A percentile compares a stretch with the other conserved stretches of the same genome.
Evolutionary conservation across 768 basidiomycete species (phyloP).

Genomic region (Rhizopogon vesiculosus): DNA sequence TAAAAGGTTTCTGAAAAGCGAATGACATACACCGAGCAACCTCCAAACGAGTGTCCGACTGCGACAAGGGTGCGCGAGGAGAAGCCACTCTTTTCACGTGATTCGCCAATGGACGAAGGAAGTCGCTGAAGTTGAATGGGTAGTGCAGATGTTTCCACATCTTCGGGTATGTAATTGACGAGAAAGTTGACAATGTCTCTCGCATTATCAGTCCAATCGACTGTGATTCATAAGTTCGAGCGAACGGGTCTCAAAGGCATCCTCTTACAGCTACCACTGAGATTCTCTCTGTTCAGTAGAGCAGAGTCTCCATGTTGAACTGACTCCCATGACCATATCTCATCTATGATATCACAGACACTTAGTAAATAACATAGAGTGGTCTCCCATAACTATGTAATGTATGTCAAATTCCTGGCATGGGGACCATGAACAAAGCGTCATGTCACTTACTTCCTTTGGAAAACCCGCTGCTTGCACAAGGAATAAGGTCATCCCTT

Average conservation of each 20-base stretch:
- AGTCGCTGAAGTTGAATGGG: conserved; percentile 53
- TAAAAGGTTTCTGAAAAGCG: neutral
- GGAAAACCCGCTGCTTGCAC: conserved; percentile 85
- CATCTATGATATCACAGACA: conserved; percentile 44
- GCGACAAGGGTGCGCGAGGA: conserved; percentile 49
- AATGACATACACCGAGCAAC: conserved; percentile 60
- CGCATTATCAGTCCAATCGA: conserved; percentile 72
- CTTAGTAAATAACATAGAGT: conserved; percentile 48
- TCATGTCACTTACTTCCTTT: conserved; percentile 59
- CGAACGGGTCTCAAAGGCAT: neutral
- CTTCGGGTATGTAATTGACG: conserved; percentile 56
- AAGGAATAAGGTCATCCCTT: conserved; percentile 66
- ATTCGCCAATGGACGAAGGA: conserved; percentile 32
- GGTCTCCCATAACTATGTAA: conserved; percentile 83
- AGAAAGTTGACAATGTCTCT: conserved; percentile 81
- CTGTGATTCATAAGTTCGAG: conserved; percentile 29
- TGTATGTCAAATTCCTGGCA: neutral
- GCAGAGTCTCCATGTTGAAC: conserved; percentile 84
- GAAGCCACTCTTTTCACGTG: conserved; percentile 46
- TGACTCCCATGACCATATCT: conserved; percentile 80
- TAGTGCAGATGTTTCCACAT: conserved; percentile 27
- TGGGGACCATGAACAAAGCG: neutral
- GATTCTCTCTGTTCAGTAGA: conserved; percentile 53
- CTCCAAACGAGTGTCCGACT: conserved; percentile 85
- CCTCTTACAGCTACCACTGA: conserved; percentile 56